phyloP scores from a whole-genome alignment of 1,139 yeast species.

The Pichia sp. region DNA sequence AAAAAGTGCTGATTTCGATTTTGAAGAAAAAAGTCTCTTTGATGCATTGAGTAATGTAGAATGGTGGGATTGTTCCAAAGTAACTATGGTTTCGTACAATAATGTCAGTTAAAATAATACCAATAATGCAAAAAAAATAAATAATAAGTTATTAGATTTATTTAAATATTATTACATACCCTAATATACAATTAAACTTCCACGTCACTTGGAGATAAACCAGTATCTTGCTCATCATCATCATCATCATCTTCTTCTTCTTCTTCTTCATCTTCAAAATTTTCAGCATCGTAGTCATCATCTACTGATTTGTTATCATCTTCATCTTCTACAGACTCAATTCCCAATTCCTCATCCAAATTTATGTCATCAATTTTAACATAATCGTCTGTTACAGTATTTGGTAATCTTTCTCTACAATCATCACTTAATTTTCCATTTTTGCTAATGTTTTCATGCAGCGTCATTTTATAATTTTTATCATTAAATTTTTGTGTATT shows the following conservation, averaged over 20 bases:
- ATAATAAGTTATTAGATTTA: too few species aligned
- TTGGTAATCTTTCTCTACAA: not conserved
- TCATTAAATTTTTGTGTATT: slow-evolving; percentile 6
- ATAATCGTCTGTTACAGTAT: slow-evolving; percentile 6
- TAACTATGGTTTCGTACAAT: slow-evolving; percentile 8
- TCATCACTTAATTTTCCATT: not conserved
- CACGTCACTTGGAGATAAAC: slow-evolving; percentile 3
- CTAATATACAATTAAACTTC: slow-evolving; percentile 3
- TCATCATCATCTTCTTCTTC: slow-evolving; percentile 4
- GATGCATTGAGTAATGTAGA: slow-evolving; percentile 14
- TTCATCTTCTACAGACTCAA: slow-evolving; percentile 7
- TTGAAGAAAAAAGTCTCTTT: slow-evolving; percentile 14
- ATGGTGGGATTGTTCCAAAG: slow-evolving; percentile 12
- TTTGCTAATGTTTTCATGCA: not conserved
- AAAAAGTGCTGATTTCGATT: slow-evolving; percentile 1
- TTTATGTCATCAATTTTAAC: slow-evolving; percentile 8
- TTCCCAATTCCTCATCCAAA: slow-evolving; percentile 9
- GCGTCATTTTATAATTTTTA: slow-evolving; percentile 7
- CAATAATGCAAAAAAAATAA: too few species aligned
- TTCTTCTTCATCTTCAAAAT: not conserved
- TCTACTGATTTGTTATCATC: slow-evolving; percentile 14
- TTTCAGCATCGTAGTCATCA: slow-evolving; percentile 5
- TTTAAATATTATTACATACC: too few species aligned
- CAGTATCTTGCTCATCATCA: not conserved
- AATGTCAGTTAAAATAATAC: too few species aligned